phyloP scores from a whole-genome alignment of 306 rosid genomes.

The Quercus variabilis region DNA sequence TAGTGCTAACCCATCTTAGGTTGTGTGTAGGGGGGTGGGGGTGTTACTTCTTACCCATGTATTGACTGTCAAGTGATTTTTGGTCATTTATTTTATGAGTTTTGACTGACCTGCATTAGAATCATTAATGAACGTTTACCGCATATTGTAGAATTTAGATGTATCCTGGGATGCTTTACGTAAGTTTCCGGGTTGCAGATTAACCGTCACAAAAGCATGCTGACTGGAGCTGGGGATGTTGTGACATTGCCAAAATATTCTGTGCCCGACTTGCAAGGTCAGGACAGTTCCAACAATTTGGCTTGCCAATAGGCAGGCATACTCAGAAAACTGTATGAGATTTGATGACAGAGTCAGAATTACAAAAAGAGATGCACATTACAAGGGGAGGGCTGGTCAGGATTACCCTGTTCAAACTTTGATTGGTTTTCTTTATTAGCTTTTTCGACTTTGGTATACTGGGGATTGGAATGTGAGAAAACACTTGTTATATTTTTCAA shows the following conservation, averaged over 20 bases:
- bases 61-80: constrained; percentile 8
- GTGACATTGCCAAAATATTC: constrained; percentile 28
- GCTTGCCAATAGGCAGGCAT: constrained; percentile 39
- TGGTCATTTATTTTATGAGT: background rate
- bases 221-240: constrained; percentile 36
- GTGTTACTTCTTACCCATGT: background rate
- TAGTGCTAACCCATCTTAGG: background rate
- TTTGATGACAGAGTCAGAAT: constrained; percentile 26
- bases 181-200: constrained; percentile 73
- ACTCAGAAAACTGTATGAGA: constrained; percentile 30
- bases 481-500: constrained; percentile 18
- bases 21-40: background rate
- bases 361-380: constrained; percentile 13
- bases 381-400: constrained; percentile 13
- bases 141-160: constrained; percentile 46
- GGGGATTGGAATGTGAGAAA: constrained; percentile 21
- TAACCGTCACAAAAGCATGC: constrained; percentile 49
- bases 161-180: constrained; percentile 57
- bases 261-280: constrained; percentile 39
- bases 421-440: constrained; percentile 3
- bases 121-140: constrained; percentile 28
- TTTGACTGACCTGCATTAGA: constrained; percentile 24
- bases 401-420: constrained; percentile 27
- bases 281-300: constrained; percentile 37
- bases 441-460: constrained; percentile 11